These are phyloP conservation scores for Silene noctiflora DNA, from an alignment of 179 eudicot genomes.

Conservation along the genomic window DNA sequence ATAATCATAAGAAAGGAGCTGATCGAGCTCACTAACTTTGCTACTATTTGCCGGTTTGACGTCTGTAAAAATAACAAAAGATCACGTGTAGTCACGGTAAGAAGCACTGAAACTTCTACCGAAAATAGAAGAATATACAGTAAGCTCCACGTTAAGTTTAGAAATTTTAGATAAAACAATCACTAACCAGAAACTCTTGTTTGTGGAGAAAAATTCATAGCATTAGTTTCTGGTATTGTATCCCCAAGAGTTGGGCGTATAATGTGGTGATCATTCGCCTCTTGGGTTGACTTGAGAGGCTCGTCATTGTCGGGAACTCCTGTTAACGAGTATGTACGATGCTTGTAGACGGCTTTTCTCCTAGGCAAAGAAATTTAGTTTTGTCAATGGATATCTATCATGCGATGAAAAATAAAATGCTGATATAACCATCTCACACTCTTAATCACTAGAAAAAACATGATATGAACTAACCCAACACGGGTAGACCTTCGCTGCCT, in stretches of 20 bases:
- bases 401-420: not conserved
- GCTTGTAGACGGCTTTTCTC: conserved; percentile 51
- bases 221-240: conserved; percentile 29
- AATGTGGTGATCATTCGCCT: conserved; percentile 29
- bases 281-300: conserved; percentile 41
- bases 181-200: conserved; percentile 45
- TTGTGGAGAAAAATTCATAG: conserved; percentile 27
- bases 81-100: conserved; percentile 2
- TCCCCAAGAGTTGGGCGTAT: conserved; percentile 24
- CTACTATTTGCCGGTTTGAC: conserved; percentile 27
- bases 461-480: conserved; percentile 43
- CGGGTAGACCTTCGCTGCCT: conserved; percentile 57
- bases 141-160: not conserved
- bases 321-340: conserved; percentile 32
- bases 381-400: conserved; percentile 1
- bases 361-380: conserved; percentile 28
- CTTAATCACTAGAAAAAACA: not conserved
- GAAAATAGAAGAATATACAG: not conserved
- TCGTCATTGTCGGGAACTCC: conserved; percentile 32
- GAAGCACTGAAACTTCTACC: conserved; percentile 7
- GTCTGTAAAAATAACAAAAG: conserved; percentile 28
- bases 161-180: not conserved
- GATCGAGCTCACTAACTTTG: conserved; percentile 40
- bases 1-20: conserved; percentile 37
- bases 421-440: conserved; percentile 2